Evolutionary conservation across 176 grass and related monocot species (phyloP), one percentile per base, ranked within the genome.

Genomic region (Carex parvula): DNA sequence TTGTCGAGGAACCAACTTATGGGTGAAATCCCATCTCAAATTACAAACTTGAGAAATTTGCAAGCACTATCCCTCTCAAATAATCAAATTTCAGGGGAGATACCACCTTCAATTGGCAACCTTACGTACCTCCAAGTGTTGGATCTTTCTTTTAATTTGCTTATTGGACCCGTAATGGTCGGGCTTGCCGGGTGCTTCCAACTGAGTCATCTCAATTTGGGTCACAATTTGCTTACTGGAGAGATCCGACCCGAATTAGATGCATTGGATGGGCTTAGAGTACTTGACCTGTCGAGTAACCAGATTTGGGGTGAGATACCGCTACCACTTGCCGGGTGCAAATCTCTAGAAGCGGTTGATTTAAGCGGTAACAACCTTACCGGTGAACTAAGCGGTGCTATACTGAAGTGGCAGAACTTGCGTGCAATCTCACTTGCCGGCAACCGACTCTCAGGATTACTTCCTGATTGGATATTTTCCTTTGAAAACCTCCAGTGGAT

Each of bases 121-220:
- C 84, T 99, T 67, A 99, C 96, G 20, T 99, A 99, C 78, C 72
- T 99, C 80, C 96, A 99, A 78, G 83, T 82, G 44, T 90, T 99
- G 70, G 96, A 99, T 89, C 88, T 99, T 73, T 99, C 96, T 3
- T 82, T 85, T 33, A 99, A 99, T 83, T 79, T 37, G 5, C 79
- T 99, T n/a, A 93, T 88, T 21, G 91, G 93, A 35, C 17, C 85
- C 9, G 91, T 99, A 18, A 91, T 91, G 8, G 91, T 94, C 1
- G 89, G 93, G 53, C 92, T 99, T 12, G 96, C 96, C 15, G 96
- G 93, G 48, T 99, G 96, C 83, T 95, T 99, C 87, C 96, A 99
- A 88, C 91, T 99, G 59, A 86, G 90, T 41, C 94, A 92, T 60
- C 89, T 99, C 64, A 88, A 74, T 73, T 87, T 99, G 10, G 88